A percentile compares a stretch with the other conserved stretches of the same genome.
phyloP scores from a whole-genome alignment of 495 filamentous ascomycete genomes.

The Penicillium roqueforti region DNA sequence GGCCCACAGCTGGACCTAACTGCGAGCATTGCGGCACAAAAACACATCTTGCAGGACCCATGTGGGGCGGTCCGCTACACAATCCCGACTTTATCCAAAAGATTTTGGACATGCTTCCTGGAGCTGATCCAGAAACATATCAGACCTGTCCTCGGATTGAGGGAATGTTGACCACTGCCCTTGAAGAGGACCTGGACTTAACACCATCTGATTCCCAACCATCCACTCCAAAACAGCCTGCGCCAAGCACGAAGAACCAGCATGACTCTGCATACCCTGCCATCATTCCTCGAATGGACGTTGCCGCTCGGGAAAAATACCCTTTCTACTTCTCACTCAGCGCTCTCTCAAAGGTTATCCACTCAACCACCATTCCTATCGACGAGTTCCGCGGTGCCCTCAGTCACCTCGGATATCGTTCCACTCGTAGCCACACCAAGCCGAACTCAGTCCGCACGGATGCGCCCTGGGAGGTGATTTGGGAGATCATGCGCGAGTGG shows the following conservation, averaged over 20 bases:
- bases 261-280: slow-evolving; percentile 23
- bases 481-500: slow-evolving; percentile 96
- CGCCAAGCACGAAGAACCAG: neutral
- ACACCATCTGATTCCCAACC: slow-evolving; percentile 8
- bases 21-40: slow-evolving; percentile 85
- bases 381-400: slow-evolving; percentile 75
- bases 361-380: slow-evolving; percentile 68
- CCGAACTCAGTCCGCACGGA: slow-evolving; percentile 86
- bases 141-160: slow-evolving; percentile 74
- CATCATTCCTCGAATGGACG: slow-evolving; percentile 43
- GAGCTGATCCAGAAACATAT: slow-evolving; percentile 60
- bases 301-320: slow-evolving; percentile 58
- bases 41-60: slow-evolving; percentile 84
- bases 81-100: slow-evolving; percentile 72
- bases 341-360: slow-evolving; percentile 65
- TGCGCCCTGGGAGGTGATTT: slow-evolving; percentile 81
- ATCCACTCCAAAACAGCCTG: neutral
- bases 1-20: slow-evolving; percentile 52
- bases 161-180: slow-evolving; percentile 85
- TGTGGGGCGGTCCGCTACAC: slow-evolving; percentile 91
- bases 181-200: slow-evolving; percentile 62
- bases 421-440: slow-evolving; percentile 79
- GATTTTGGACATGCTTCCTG: slow-evolving; percentile 64
- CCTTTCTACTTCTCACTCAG: slow-evolving; percentile 87
- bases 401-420: slow-evolving; percentile 70